phyloP scores from a whole-genome alignment of 23 red algal species.

The Gracilariopsis chorda region DNA sequence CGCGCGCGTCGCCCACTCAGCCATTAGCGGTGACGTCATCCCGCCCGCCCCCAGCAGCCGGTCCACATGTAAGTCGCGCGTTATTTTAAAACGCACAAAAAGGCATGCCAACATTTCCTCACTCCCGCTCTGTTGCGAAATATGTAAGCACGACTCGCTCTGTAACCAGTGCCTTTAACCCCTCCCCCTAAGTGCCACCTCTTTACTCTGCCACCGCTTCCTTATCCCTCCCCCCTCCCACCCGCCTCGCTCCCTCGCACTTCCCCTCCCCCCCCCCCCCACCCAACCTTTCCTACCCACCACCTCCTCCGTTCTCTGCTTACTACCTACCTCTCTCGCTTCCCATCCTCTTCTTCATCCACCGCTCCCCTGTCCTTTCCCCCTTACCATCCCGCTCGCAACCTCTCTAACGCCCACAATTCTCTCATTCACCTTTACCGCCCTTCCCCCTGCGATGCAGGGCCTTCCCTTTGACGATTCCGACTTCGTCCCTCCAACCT shows the following conservation, averaged over 20 bases:
- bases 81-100: too few relatives aligned
- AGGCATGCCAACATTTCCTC: neutral
- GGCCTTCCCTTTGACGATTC: constrained; percentile 34
- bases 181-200: neutral
- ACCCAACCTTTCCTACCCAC: neutral
- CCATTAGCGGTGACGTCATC: too few relatives aligned
- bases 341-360: neutral
- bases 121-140: neutral
- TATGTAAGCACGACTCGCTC: too few relatives aligned
- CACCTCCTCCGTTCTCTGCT: neutral
- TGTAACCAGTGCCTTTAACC: too few relatives aligned
- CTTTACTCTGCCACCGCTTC: neutral
- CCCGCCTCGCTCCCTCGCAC: neutral
- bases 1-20: neutral
- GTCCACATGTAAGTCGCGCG: too few relatives aligned
- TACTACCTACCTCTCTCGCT: neutral
- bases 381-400: too few relatives aligned
- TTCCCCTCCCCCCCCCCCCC: neutral
- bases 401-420: too few relatives aligned
- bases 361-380: too few relatives aligned
- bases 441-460: neutral
- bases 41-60: too few relatives aligned
- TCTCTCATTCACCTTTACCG: too few relatives aligned
- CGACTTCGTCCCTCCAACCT: constrained; percentile 11
- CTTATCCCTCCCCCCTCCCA: neutral